Conservation (phyloP, 2,329 filamentous ascomycete species). For the Hymenoscyphus occultus region DNA sequence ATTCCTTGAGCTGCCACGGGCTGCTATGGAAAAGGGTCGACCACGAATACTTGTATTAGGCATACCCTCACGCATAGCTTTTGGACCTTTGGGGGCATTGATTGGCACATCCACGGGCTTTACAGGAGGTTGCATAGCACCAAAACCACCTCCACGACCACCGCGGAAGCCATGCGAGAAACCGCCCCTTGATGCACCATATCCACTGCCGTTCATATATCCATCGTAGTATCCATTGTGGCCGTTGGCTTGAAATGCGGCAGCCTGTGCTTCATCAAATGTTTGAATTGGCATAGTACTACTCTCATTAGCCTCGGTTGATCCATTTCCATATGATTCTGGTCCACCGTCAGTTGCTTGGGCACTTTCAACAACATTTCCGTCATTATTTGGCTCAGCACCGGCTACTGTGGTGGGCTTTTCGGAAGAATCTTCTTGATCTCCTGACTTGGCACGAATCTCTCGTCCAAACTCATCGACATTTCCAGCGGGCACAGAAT, state of each 20-base stretch:
- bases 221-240: slow-evolving; percentile 38
- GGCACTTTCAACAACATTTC: slow-evolving; percentile 13
- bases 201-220: slow-evolving; percentile 26
- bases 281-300: slow-evolving; percentile 35
- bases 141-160: slow-evolving; percentile 41
- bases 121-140: slow-evolving; percentile 35
- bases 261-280: slow-evolving; percentile 33
- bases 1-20: slow-evolving; percentile 25
- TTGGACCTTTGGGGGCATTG: slow-evolving; percentile 86
- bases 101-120: slow-evolving; percentile 47
- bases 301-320: slow-evolving; percentile 16
- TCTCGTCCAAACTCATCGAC: slow-evolving; percentile 40
- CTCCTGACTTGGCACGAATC: slow-evolving; percentile 31
- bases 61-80: slow-evolving; percentile 87
- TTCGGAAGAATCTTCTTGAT: slow-evolving; percentile 21
- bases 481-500: slow-evolving; percentile 20
- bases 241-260: slow-evolving; percentile 66
- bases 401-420: slow-evolving; percentile 11
- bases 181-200: slow-evolving; percentile 38
- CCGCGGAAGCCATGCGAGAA: slow-evolving; percentile 37
- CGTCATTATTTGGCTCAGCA: slow-evolving; percentile 6
- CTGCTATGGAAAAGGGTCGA: slow-evolving; percentile 38
- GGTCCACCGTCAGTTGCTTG: slow-evolving; percentile 19
- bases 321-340: slow-evolving; percentile 18
- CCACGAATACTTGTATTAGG: slow-evolving; percentile 72